Evolutionary conservation across 306 rosid genomes (phyloP).

Genomic region (Sindora glabra): DNA sequence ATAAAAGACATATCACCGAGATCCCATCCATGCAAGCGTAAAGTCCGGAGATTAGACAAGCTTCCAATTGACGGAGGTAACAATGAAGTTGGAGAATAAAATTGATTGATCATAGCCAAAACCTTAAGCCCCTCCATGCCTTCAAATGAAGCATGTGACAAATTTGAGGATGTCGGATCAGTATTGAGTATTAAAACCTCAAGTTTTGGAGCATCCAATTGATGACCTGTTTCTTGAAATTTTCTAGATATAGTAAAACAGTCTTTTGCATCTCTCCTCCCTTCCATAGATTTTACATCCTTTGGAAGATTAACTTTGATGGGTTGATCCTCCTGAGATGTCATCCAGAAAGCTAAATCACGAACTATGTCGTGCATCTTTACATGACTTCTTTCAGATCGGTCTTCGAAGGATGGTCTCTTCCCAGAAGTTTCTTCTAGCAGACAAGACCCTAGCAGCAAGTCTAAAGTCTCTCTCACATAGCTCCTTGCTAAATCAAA

Average conservation of each 20-base stretch:
- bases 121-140: conserved; percentile 10
- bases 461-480: too few species aligned
- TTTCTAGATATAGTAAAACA: not conserved
- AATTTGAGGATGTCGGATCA: not conserved
- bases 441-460: not conserved
- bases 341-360: not conserved
- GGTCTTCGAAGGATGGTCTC: too few species aligned
- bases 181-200: not conserved
- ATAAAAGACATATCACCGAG: conserved; percentile 7
- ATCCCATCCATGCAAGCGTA: not conserved
- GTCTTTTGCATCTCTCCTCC: not conserved
- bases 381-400: too few species aligned
- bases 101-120: not conserved
- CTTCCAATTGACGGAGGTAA: not conserved
- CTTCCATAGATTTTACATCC: not conserved
- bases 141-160: not conserved
- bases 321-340: not conserved
- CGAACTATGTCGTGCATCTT: not conserved
- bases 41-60: conserved; percentile 1
- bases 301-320: not conserved
- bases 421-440: not conserved
- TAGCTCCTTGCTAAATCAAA: too few species aligned
- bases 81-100: not conserved
- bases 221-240: not conserved
- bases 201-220: not conserved